Evolutionary conservation across 306 rosid genomes (phyloP).

Genomic region (Quercus agrifolia): DNA sequence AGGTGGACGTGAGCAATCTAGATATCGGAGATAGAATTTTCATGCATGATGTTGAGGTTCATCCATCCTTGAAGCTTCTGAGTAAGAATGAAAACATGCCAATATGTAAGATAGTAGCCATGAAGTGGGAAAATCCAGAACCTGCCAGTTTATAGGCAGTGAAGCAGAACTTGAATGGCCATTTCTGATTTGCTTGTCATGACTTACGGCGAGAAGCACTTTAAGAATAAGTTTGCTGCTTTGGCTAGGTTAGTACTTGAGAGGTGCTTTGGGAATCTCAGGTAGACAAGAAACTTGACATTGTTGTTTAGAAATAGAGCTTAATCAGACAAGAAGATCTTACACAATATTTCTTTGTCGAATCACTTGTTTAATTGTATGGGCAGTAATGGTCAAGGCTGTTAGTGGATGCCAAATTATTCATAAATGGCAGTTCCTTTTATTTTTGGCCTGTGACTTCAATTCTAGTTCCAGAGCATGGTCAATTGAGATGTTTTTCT

Average conservation of each 20-base stretch:
- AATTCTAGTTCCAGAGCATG: slow-evolving; percentile 7
- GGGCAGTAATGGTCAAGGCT: not conserved
- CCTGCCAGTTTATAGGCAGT: slow-evolving; percentile 23
- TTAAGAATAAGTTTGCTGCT: slow-evolving; percentile 10
- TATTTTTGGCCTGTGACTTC: not conserved
- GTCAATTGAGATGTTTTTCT: not conserved
- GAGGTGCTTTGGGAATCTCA: not conserved
- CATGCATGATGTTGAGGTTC: slow-evolving; percentile 62
- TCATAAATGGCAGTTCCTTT: not conserved
- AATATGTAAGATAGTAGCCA: slow-evolving; percentile 65
- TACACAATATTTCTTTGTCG: slow-evolving; percentile 13
- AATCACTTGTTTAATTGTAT: slow-evolving; percentile 18
- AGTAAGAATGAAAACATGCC: slow-evolving; percentile 78
- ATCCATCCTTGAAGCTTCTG: slow-evolving; percentile 84
- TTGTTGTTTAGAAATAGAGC: not conserved
- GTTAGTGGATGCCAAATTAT: not conserved
- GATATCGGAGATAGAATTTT: slow-evolving; percentile 75
- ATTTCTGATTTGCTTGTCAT: not conserved
- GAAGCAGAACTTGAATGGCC: not conserved
- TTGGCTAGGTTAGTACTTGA: not conserved
- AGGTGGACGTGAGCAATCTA: slow-evolving; percentile 79
- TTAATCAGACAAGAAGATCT: slow-evolving; percentile 14
- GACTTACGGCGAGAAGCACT: slow-evolving; percentile 14
- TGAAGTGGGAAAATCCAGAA: slow-evolving; percentile 38
- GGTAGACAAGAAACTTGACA: not conserved